phyloP scores from a whole-genome alignment of 78 protist species.

The Chrysochromulina parva region DNA sequence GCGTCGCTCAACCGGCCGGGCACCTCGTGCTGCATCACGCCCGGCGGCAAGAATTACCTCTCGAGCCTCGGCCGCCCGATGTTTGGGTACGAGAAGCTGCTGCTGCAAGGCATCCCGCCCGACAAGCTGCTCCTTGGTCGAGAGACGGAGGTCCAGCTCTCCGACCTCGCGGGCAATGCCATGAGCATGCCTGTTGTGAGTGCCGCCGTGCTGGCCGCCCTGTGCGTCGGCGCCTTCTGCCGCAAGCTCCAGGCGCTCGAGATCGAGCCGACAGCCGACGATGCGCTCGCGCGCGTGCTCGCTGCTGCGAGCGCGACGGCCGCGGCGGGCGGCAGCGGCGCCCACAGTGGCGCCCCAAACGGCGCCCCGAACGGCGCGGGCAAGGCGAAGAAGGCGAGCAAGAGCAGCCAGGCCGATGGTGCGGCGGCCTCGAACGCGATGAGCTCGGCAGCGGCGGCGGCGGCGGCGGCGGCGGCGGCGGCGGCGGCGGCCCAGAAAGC shows the following conservation, averaged over 20 bases:
- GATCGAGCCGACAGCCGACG: too few relatives aligned
- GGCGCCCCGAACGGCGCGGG: too few relatives aligned
- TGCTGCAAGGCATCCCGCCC: not conserved
- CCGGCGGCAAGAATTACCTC: not conserved
- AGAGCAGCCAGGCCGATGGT: too few relatives aligned
- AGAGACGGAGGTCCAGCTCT: not conserved
- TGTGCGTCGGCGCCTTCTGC: not conserved
- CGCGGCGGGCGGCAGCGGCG: too few relatives aligned
- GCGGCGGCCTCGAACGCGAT: too few relatives aligned
- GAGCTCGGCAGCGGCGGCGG: too few relatives aligned
- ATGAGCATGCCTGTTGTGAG: not conserved
- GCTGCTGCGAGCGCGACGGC: too few relatives aligned
- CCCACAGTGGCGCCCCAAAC: too few relatives aligned
- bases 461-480: too few relatives aligned
- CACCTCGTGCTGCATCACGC: not conserved
- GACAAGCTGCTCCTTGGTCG: not conserved
- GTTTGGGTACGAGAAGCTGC: not conserved
- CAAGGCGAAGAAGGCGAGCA: too few relatives aligned
- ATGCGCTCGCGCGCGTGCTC: too few relatives aligned
- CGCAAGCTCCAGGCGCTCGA: not conserved
- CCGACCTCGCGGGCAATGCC: not conserved
- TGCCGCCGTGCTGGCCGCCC: not conserved
- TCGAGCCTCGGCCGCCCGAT: not conserved
- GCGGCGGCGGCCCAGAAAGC: too few relatives aligned
- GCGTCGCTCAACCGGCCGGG: not conserved